Base-by-base conservation (phyloP, 2,329 filamentous ascomycete species). In the Pseudocercospora cruenta region DNA sequence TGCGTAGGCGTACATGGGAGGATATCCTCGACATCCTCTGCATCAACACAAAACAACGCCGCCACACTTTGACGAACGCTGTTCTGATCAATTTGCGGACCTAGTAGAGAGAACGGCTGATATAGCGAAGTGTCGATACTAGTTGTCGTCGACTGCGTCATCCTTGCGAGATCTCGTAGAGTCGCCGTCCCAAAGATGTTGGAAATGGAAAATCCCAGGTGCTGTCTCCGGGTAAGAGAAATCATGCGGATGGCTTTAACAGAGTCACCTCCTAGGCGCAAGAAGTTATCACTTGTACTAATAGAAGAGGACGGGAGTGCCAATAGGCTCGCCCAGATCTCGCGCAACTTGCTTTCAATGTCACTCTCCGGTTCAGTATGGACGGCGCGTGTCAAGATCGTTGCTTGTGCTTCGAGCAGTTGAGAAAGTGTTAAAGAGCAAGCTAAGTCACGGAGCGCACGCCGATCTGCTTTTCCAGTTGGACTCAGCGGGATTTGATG, bases 231-330 rank as follows among this genome's bases (percentile, higher is more conserved):
- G 28, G 78, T 78, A 4, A 76, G 77, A 8, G 79, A 78, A 0
- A 81, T 81, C 0, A 84, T 74, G 31, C 75, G 76, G 80, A 84
- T 84, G 0, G 82, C 82, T 2, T 74, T 69, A 4, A 84, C 77
- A 0, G 82, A 83, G 62, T 84, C 81, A 8, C 82, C 82, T 7
- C 82, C 82, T 1, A 83, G 73, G 7, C 77, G 75, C 54, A 84
- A 80, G 72, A 84, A 84, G 62, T 76, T 80, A 63, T 80, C 78
- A 54, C 78, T 74, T 1, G 28, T 24, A 33, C 43, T 36, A 14
- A 69, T 69, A 19, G 49, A 26, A 7, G 36, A 16, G 4, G 8
- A 8, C n/a, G 21, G 16, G 19, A 66, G 26, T 10, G 45, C 12
- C 8, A 63, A 31, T 16, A 63, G 24, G 16, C 55, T 31, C 1